Evolutionary conservation across 805 yeast species (phyloP), one percentile per base, ranked within the genome.

Genomic region (Teunomyces barrocoloradensis): DNA sequence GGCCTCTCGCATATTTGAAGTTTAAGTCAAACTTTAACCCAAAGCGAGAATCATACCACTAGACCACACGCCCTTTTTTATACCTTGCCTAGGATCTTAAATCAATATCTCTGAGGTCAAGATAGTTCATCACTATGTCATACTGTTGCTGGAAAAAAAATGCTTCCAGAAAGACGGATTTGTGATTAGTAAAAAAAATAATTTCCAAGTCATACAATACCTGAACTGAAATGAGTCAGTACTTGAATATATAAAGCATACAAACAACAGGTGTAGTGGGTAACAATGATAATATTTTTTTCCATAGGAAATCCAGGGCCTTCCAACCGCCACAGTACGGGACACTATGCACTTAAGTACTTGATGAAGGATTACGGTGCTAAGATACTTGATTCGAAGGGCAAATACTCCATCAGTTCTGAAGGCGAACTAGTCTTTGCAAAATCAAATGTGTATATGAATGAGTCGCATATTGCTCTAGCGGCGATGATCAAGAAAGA

Each of bases 241-340:
- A 32, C 11, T 4, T 4, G 11, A 9, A 12, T 35, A 35, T 35
- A 18, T 18, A 20, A 18, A 35, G 15, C 9, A 12, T 25, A 6
- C 10, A 5, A 23, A n/a, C 9, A 38, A n/a, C 4, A n/a, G 20
- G 12, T 38, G 7, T 35, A 12, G 13, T 11, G 13, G 5, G 27
- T 17, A 32, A 44, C 45, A n/a, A 47, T 46, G 47, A 43, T 55
- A 13, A 58, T 63, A 2, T 47, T 64, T 27, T 60, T 63, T 42
- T 61, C 76, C 10, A 57, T 72, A 23, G 76, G 77, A 3, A 72
- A 72, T 50, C 76, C 76, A 3, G 75, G 75, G 0, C 62, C 67
- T 6, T 55, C 61, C 21, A 66, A 58, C 30, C 54, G 77, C n/a
- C 77, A 72, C 47, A 70, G 75, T 1, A 59, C 63, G 3, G 77